Base-by-base conservation (phyloP, 805 yeast species). In the Candida piceae region DNA sequence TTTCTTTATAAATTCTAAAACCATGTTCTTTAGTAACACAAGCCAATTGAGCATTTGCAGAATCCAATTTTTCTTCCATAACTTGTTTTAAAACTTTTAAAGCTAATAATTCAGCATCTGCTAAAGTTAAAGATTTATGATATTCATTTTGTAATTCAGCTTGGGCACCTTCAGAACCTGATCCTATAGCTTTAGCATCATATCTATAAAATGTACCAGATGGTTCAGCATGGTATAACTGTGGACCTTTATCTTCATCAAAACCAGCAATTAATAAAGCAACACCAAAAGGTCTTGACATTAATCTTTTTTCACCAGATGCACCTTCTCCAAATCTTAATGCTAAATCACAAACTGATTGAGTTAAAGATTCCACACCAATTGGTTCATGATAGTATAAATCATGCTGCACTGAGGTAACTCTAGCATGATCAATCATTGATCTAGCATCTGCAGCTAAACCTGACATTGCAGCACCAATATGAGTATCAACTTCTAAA, bases 231-330 rank as follows among this genome's bases (percentile, higher is more conserved):
- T 93, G 97, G 60, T 85, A 85, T 51, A 93, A 74, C 63, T 93
- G 98, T 32, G 96, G 96, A 1, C 98, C 98, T 55, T 86, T 81
- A 51, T 86, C 94, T 42, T 78, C 71, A 66, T 93, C 98, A 50
- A 80, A 74, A 34, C 99, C 99, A 5, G 97, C 98, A 55, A 93
- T 83, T 53, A 93, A 73, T 48, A 93, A 67, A 2, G 99, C 99
- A 34, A 93, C 99, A 58, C 99, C 99, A 62, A 93, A 93, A 10
- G 99, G 99, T 67, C 99, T 80, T 4, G 96, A 87, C 99, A 93
- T 84, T 47, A 83, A 72, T 59, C 94, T 76, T 62, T 90, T 90
- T 58, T 93, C 97, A 40, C 96, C 97, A 28, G 88, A 80, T 3
- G 95, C 96, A 49, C 96, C 96, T 68, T 90, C 98, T 40, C 97